Evolutionary conservation across 2,329 filamentous ascomycete genomes (phyloP), one percentile per base, ranked within the genome.

Genomic region (Colletotrichum liaoningense): DNA sequence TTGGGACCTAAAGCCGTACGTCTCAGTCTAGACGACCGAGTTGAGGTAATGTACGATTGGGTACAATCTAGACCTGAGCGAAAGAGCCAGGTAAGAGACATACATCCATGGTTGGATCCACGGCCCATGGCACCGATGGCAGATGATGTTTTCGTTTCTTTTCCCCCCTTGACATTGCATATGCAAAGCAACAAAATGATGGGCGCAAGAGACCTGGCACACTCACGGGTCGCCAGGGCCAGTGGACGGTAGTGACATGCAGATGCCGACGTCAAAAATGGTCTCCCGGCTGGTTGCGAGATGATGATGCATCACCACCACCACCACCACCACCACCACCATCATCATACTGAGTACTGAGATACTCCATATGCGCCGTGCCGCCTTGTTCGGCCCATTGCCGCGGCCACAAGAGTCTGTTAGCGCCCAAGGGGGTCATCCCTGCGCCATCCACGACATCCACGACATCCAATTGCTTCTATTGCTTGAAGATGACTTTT

Each of bases 381-480:
- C 46, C 57, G 59, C 54, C 54, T 54, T 69, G 30, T 16, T 49
- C 66, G 70, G 66, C 70, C 70, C 70, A 73, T 64, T 69, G 63
- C 42, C 58, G 54, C 70, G 70, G 55, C 65, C 66, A 42, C 66
- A 33, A 64, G 52, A 52, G 67, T 60, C 28, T 62, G 33, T 73
- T 73, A 70, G 70, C 70, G 67, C 67, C 60, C 70, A 70, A 62
- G 28, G 67, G 67, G 70, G 42, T 12, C 56, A 72, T 62, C 49
- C 70, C 70, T 73, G 67, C 55, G 46, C 24, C 59, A 9, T 30
- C 67, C 26, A 56, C 60, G 58, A 33, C 30, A 28, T 28, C 30
- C 30, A 33, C 30, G 9, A 56, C 35, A 70, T 69, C 67, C 67
- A 73, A 73, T 70, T 73, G 70, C 70, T 55, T 42, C 38, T 5